These are phyloP conservation scores for Apiotrichum gamsii DNA, from an alignment of 1,284 basidiomycete genomes.

Conservation along the genomic window DNA sequence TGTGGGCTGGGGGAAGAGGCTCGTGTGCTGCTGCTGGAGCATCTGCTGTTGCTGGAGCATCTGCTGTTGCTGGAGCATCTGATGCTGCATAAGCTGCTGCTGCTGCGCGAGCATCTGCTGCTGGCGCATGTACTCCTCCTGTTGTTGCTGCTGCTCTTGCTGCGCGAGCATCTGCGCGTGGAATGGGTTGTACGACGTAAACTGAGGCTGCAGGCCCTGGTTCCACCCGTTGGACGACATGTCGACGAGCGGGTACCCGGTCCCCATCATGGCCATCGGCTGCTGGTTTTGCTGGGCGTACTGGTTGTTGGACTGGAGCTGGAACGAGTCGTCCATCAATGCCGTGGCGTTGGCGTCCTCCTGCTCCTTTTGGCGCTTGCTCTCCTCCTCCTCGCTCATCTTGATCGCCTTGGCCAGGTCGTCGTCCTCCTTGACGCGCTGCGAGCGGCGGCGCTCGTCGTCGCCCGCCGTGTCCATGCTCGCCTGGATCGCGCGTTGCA, in stretches of 20 bases:
- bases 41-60: slow-evolving; percentile 59
- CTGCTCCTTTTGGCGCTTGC: slow-evolving; percentile 59
- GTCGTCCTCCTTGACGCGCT: slow-evolving; percentile 54
- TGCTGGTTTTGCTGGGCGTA: slow-evolving; percentile 39
- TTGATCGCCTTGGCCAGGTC: slow-evolving; percentile 73
- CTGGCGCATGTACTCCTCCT: slow-evolving; percentile 50
- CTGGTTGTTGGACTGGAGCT: slow-evolving; percentile 48
- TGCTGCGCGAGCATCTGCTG: slow-evolving; percentile 54
- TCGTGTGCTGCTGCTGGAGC: slow-evolving; percentile 47
- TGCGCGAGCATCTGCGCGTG: slow-evolving; percentile 48
- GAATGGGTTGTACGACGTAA: slow-evolving; percentile 50
- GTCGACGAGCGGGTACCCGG: slow-evolving; percentile 57
- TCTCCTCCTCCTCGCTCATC: slow-evolving; percentile 82
- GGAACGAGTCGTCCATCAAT: slow-evolving; percentile 78
- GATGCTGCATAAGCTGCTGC: slow-evolving; percentile 47
- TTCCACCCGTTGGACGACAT: slow-evolving; percentile 48
- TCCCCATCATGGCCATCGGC: slow-evolving; percentile 38
- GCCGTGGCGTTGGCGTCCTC: slow-evolving; percentile 68
- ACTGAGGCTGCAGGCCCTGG: slow-evolving; percentile 57
- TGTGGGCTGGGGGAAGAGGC: slow-evolving; percentile 54
- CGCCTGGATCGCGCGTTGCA: slow-evolving; percentile 75
- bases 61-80: slow-evolving; percentile 42
- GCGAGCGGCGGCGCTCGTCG: slow-evolving; percentile 57
- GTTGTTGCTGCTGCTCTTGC: slow-evolving; percentile 53
- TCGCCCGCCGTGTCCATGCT: slow-evolving; percentile 71